Conservation (phyloP, 2,329 filamentous ascomycete species). For the Dactylellina parvicollis region DNA sequence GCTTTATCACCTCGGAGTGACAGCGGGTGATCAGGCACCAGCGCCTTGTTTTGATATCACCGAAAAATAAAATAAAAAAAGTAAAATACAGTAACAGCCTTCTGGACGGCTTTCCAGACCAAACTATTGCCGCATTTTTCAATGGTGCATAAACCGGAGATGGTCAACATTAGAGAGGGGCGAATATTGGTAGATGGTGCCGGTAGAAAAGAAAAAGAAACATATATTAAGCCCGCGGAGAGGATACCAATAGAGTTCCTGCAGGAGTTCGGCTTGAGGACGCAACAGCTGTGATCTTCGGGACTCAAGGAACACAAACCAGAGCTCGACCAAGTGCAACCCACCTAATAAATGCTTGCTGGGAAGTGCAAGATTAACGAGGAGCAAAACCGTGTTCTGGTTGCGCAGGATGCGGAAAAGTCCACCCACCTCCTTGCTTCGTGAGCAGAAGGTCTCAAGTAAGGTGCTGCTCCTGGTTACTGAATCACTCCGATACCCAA, state of each 20-base stretch:
- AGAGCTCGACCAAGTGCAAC: slow-evolving; percentile 45
- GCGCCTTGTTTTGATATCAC: slow-evolving; percentile 38
- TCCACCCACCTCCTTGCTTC: slow-evolving; percentile 43
- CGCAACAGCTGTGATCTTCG: slow-evolving; percentile 50
- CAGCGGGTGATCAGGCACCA: slow-evolving; percentile 50
- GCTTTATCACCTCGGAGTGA: slow-evolving; percentile 49
- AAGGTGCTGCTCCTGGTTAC: slow-evolving; percentile 20
- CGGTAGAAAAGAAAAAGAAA: slow-evolving; percentile 34
- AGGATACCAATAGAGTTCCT: slow-evolving; percentile 39
- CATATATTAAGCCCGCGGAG: slow-evolving; percentile 21
- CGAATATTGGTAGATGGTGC: slow-evolving; percentile 18
- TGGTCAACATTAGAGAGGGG: slow-evolving; percentile 42
- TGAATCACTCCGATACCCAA: slow-evolving; percentile 9
- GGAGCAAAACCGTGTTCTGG: slow-evolving; percentile 11
- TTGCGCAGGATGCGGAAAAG: slow-evolving; percentile 36
- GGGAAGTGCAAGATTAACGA: slow-evolving; percentile 33
- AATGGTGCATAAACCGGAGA: slow-evolving; percentile 29
- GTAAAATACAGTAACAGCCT: slow-evolving; percentile 16
- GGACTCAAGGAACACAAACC: slow-evolving; percentile 44
- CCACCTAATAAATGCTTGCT: slow-evolving; percentile 21
- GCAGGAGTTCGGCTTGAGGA: slow-evolving; percentile 41
- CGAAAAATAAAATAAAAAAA: slow-evolving; percentile 36
- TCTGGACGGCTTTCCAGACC: slow-evolving; percentile 18
- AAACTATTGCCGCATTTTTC: slow-evolving; percentile 18
- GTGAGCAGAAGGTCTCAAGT: slow-evolving; percentile 41